Evolutionary conservation across 176 grass and related monocot species (phyloP), one percentile per base, ranked within the genome.

Genomic region (Aegilops bicornis): DNA sequence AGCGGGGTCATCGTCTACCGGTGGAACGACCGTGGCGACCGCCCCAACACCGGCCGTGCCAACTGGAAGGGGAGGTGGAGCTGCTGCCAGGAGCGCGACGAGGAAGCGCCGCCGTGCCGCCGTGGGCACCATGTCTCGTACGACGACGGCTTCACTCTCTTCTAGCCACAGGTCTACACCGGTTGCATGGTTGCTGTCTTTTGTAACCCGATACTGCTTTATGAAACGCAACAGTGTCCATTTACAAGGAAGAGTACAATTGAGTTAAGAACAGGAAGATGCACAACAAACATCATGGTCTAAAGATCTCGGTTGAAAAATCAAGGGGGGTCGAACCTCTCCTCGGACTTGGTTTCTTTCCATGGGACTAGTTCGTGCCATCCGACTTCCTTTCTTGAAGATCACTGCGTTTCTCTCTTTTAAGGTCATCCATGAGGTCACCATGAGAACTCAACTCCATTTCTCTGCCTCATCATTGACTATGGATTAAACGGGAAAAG

Each of bases 51-150:
- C 1, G 89, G 93, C 14, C 80, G 83, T 11, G 58, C 27, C 19
- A 98, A 95, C 83, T 95, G 93, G 96, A 91, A 89, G 81, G 86
- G 58, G 54, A 84, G 93, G 56, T 98, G 89, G 91, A 98, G 96
- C 85, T 92, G 90, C 63, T 98, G 91, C 86, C 85, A 90, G 17
- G 91, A 95, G 87, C 92, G 86, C 24, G 86, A 90, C 14, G 77
- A 98, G 83, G 77, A 50, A 17, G 96, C 88, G 31, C 89, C 81
- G 31, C 89, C 93, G 1, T 98, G 95, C 62, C 89, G 80, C 9
- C 83, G 81, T 29, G 88, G 95, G 1, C 17, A 88, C 32, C 95
- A 98, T 63, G 86, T 98, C 74, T 92, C 86, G 67, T 93, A 93
- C 65, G 89, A 95, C 54, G 95, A 98, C 7, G 93, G 96, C 35